Percentiles rank a stretch among this genome's conserved stretches.
These are phyloP conservation scores for Fusarium lyarnte DNA, from an alignment of 2,329 filamentous ascomycete genomes.

Conservation along the genomic window DNA sequence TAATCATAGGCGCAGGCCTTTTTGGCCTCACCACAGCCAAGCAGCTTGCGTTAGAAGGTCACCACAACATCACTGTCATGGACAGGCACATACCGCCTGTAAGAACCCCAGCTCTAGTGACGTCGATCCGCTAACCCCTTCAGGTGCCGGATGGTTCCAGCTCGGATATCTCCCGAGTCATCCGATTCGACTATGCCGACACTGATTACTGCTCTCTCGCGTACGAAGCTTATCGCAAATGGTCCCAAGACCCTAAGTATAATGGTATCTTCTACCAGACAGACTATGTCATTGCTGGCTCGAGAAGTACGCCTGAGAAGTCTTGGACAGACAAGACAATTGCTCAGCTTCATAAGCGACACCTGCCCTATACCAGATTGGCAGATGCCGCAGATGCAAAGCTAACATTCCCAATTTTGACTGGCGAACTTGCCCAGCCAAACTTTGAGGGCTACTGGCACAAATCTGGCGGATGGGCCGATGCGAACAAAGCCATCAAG, in stretches of 20 bases:
- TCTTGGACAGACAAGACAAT: constrained; percentile 29
- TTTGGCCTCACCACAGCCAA: constrained; percentile 45
- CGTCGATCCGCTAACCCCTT: not conserved
- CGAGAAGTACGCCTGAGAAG: not conserved
- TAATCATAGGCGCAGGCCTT: constrained; percentile 46
- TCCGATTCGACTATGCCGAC: constrained; percentile 68
- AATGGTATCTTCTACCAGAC: constrained; percentile 19
- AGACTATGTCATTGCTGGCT: constrained; percentile 13
- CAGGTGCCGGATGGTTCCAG: constrained; percentile 47
- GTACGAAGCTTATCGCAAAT: constrained; percentile 26
- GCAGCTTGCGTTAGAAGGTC: constrained; percentile 41
- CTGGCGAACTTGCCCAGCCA: constrained; percentile 11
- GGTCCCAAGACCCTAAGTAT: constrained; percentile 21
- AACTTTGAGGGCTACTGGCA: constrained; percentile 29
- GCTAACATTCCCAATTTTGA: constrained; percentile 1
- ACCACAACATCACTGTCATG: constrained; percentile 49
- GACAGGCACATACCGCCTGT: constrained; percentile 47
- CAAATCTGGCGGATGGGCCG: constrained; percentile 26
- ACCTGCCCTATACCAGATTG: constrained; percentile 3
- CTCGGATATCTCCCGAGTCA: constrained; percentile 50
- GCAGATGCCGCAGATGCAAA: not conserved
- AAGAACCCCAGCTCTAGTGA: not conserved
- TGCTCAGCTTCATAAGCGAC: constrained; percentile 14
- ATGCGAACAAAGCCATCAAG: constrained; percentile 29
- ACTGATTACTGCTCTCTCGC: constrained; percentile 68